Evolutionary conservation across 805 yeast genomes (phyloP).

Genomic region (Cyberlindnera veronae): DNA sequence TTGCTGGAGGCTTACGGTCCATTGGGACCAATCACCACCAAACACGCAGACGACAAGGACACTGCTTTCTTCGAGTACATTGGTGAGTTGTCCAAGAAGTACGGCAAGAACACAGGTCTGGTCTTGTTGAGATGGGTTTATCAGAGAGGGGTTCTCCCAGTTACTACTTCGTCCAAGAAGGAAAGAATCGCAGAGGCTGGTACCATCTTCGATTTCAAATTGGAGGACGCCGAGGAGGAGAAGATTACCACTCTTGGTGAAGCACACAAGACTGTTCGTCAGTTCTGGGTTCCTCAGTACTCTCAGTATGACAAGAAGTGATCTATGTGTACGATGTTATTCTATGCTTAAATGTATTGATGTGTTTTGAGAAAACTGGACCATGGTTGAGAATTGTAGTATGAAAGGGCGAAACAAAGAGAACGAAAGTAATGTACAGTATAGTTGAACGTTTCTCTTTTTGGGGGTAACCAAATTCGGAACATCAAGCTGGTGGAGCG

Average conservation of each 20-base stretch:
- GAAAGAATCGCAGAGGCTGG: constrained; percentile 52
- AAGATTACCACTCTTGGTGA: constrained; percentile 41
- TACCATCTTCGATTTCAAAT: constrained; percentile 51
- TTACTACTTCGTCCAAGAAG: constrained; percentile 65
- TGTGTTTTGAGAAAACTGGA: no score
- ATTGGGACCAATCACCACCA: constrained; percentile 55
- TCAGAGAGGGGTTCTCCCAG: constrained; percentile 61
- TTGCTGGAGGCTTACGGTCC: constrained; percentile 66
- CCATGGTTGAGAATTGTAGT: no score
- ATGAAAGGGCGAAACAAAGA: no score
- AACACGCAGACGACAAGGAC: constrained; percentile 39
- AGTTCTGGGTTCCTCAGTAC: constrained; percentile 29
- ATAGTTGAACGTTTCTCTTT: no score
- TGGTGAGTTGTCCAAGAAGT: constrained; percentile 49
- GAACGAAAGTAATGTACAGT: no score
- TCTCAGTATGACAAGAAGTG: constrained; percentile 3
- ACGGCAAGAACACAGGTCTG: constrained; percentile 57
- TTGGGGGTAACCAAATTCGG: no score
- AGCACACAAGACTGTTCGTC: constrained; percentile 30
- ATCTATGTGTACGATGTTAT: no score
- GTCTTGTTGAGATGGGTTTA: constrained; percentile 68
- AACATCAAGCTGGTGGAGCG: constrained; percentile 37
- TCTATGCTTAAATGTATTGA: no score
- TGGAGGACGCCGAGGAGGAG: constrained; percentile 48
- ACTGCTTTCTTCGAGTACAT: constrained; percentile 38